Base-by-base conservation (phyloP, 257 asterid species). In the Solanum piurae region DNA sequence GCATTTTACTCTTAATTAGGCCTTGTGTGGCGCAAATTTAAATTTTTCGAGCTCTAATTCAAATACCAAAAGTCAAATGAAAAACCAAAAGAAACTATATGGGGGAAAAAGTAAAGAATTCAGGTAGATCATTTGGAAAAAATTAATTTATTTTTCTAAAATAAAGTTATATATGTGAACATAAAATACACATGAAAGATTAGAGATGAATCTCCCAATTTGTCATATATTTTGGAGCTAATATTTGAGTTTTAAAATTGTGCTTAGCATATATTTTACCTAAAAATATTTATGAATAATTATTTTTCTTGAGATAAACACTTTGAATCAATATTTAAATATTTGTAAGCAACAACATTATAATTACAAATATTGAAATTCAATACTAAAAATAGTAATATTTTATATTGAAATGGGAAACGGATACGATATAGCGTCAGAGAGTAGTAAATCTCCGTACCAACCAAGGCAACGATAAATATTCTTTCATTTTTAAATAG, bases 21-120 rank as follows among this genome's bases (percentile, higher is more conserved):
- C 0, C 5, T 2, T 55, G 25, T 21, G 4, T 7, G 5, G 11
- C 0, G 2, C 11, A 55, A 55, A 20, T 20, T 0, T 55, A 0
- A 49, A 1, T 55, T 7, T 18, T 1, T 55, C 2, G 64, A 20
- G 2, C 5, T 55, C 4, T 2, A 0, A 3, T 55, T 7, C 2
- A 55, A 3, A 55, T 20, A 55, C 3, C 2, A 55, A 55, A 55
- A 6, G 0, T 7, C 25, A 8, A 55, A 55, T 20, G 23, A 55
- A 55, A 18, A 55, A 55, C 0, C 11, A 7, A 7, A 55, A 55
- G n/a, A 55, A 18, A 55, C 4, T 55, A 55, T 55, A 55, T 2
- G 58, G 14, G 6, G 6, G 18, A 55, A 55, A 6, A 0, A 18
- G n/a, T 18, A 55, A 55, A 55, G 68, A 60, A 60, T 60, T 60